Conservation (phyloP, 306 rosid species). For the Rosa rugosa region DNA sequence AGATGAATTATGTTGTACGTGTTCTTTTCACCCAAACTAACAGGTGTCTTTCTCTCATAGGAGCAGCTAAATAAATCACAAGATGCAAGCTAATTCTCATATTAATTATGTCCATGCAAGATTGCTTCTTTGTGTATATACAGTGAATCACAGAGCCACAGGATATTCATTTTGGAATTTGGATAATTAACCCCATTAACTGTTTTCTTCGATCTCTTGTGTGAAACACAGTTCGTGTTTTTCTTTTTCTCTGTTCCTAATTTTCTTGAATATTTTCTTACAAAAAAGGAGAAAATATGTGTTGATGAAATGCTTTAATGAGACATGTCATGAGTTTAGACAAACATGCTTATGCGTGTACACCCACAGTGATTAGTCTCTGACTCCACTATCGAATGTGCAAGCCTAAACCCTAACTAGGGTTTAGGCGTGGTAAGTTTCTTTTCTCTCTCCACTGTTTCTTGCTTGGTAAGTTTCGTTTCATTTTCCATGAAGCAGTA, state of each 20-base stretch:
- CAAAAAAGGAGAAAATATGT: background rate
- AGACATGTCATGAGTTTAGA: too few relatives aligned
- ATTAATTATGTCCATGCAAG: background rate
- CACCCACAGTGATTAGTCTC: background rate
- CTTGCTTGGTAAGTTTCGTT: background rate
- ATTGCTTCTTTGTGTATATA: background rate
- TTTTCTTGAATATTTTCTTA: background rate
- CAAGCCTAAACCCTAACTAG: background rate
- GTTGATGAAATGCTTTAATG: background rate
- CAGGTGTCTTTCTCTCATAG: background rate
- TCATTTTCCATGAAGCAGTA: background rate
- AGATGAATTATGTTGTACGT: background rate
- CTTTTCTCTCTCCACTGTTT: background rate
- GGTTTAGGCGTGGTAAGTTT: background rate
- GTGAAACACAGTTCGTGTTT: background rate
- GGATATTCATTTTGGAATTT: background rate
- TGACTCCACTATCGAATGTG: background rate
- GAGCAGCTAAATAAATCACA: background rate
- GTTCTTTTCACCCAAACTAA: background rate
- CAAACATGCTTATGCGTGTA: too few relatives aligned
- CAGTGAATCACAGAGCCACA: background rate
- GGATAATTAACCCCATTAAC: background rate
- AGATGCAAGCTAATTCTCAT: background rate
- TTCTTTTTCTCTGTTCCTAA: background rate
- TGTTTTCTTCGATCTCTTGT: background rate